Conservation (phyloP, 1,284 basidiomycete species). For the Cryptococcus sp. region DNA sequence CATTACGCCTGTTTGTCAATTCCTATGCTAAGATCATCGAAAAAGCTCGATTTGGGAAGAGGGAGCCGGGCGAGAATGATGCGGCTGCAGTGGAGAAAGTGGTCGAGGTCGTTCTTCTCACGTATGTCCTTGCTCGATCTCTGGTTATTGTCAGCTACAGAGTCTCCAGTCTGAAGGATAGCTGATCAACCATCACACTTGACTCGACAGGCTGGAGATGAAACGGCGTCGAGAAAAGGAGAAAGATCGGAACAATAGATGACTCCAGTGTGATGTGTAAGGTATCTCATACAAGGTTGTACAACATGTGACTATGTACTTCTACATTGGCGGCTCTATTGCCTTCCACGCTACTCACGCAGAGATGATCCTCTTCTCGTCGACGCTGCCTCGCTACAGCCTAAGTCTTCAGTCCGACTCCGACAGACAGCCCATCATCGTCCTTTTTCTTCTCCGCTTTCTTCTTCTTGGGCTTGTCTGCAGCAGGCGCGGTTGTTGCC, state of each 20-base stretch:
- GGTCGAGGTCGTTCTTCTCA: slow-evolving; percentile 63
- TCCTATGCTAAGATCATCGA: slow-evolving; percentile 75
- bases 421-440: slow-evolving; percentile 4
- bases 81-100: slow-evolving; percentile 68
- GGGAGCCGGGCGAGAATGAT: slow-evolving; percentile 69
- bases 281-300: slow-evolving; percentile 1
- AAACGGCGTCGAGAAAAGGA: slow-evolving; percentile 16
- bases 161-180: not conserved
- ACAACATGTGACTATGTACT: slow-evolving; percentile 1
- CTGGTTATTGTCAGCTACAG: not conserved
- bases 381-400: too few relatives aligned
- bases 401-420: not conserved
- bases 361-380: too few relatives aligned
- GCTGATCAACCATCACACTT: too few relatives aligned
- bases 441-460: slow-evolving; percentile 19
- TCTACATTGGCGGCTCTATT: not conserved
- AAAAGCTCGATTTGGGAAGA: slow-evolving; percentile 65
- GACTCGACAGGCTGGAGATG: slow-evolving; percentile 14
- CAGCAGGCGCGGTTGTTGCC: not conserved
- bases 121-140: slow-evolving; percentile 50
- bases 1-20: slow-evolving; percentile 67
- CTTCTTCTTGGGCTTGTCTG: slow-evolving; percentile 10
- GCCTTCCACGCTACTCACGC: too few relatives aligned
- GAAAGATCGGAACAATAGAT: not conserved
- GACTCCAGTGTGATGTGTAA: too few relatives aligned